Evolutionary conservation across 1,284 basidiomycete species (phyloP).

Genomic region (Singerocomus rubriflavus): DNA sequence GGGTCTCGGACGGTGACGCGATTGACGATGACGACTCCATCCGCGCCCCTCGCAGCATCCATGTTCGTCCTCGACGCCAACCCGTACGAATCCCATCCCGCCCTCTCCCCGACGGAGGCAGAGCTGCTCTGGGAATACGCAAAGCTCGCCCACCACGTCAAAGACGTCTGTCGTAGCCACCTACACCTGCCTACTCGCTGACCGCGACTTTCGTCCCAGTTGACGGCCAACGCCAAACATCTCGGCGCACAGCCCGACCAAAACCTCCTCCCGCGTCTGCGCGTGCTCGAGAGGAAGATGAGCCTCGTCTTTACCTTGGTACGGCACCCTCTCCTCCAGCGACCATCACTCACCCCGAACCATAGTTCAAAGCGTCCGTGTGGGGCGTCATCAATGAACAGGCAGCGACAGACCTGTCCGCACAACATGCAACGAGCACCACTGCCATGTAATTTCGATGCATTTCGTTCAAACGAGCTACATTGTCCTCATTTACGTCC

Average conservation of each 20-base stretch:
- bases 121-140: constrained; percentile 81
- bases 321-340: no score
- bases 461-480: no score
- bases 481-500: no score
- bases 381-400: constrained; percentile 94
- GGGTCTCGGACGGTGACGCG: no score
- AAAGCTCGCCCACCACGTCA: constrained; percentile 68
- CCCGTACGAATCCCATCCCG: constrained; percentile 66
- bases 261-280: constrained; percentile 71
- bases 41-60: no score
- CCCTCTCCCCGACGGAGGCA: constrained; percentile 58
- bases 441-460: constrained; percentile 14
- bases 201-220: constrained; percentile 38
- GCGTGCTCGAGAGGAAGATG: constrained; percentile 91
- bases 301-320: constrained; percentile 87
- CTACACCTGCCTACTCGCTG: no score
- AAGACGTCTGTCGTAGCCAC: constrained; percentile 57
- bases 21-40: no score
- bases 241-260: constrained; percentile 72
- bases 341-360: constrained; percentile 8
- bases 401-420: constrained; percentile 48
- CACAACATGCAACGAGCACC: constrained; percentile 25
- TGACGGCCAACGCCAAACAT: constrained; percentile 55
- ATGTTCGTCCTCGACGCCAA: constrained; percentile 52
- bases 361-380: constrained; percentile 89